Conservation (phyloP, 2,329 filamentous ascomycete species). For the Clarireedia monteithiana region DNA sequence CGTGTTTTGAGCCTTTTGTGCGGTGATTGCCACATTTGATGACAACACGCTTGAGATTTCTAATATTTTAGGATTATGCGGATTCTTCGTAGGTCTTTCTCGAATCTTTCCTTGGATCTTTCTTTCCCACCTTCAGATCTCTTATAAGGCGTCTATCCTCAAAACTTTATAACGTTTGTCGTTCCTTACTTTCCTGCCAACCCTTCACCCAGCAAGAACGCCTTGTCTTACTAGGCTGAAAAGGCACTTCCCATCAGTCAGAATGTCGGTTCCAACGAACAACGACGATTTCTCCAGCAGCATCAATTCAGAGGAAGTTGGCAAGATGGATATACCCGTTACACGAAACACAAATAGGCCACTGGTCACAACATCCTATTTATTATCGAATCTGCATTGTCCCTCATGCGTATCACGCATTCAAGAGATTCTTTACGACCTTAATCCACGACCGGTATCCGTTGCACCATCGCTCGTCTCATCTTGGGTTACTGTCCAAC, state of each 20-base stretch:
- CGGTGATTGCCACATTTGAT: background rate
- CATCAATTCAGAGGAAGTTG: background rate
- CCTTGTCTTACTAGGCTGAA: background rate
- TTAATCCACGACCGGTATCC: slow-evolving; percentile 44
- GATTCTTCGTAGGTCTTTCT: background rate
- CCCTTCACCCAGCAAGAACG: no score
- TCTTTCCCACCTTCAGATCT: background rate
- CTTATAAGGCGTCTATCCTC: background rate
- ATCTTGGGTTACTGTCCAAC: slow-evolving; percentile 57
- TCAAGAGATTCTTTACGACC: slow-evolving; percentile 43
- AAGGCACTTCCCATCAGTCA: background rate
- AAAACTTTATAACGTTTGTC: no score
- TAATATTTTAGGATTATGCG: background rate
- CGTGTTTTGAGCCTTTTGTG: background rate
- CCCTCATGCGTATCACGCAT: slow-evolving; percentile 66
- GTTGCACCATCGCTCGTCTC: slow-evolving; percentile 66
- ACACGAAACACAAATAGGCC: background rate
- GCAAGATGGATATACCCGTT: slow-evolving; percentile 1
- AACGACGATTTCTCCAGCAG: background rate
- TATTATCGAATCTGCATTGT: slow-evolving; percentile 71
- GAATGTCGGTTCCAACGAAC: background rate
- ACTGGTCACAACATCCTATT: slow-evolving; percentile 34
- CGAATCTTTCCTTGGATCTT: background rate
- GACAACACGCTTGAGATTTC: background rate
- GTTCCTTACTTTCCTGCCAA: no score